Conservation (phyloP, 1,284 basidiomycete species). For the Earliella scabrosa region DNA sequence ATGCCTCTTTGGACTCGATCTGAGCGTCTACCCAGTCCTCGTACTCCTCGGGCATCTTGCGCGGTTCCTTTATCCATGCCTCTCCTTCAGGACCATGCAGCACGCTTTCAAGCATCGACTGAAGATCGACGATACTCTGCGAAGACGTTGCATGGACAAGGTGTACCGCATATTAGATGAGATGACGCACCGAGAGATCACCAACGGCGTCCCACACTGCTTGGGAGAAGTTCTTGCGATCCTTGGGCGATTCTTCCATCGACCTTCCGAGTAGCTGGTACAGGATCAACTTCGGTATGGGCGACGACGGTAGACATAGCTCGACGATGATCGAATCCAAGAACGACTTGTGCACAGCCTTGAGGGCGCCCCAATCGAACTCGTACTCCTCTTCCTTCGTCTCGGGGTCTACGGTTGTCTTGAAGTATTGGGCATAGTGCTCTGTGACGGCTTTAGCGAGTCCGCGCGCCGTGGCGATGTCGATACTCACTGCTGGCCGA, state of each 20-base stretch:
- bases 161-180: not conserved
- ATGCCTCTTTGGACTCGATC: slow-evolving; percentile 58
- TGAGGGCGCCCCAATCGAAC: slow-evolving; percentile 66
- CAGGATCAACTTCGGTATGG: slow-evolving; percentile 65
- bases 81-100: slow-evolving; percentile 56
- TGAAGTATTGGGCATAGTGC: slow-evolving; percentile 73
- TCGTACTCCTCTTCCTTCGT: slow-evolving; percentile 43
- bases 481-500: slow-evolving; percentile 60
- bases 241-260: slow-evolving; percentile 67
- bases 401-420: slow-evolving; percentile 41
- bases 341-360: slow-evolving; percentile 70
- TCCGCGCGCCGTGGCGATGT: not conserved
- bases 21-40: slow-evolving; percentile 71
- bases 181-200: slow-evolving; percentile 64
- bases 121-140: slow-evolving; percentile 65
- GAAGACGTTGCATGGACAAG: too few relatives aligned
- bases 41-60: slow-evolving; percentile 59
- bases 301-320: slow-evolving; percentile 69
- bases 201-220: slow-evolving; percentile 77
- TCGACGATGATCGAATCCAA: slow-evolving; percentile 81
- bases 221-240: slow-evolving; percentile 75
- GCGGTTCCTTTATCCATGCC: slow-evolving; percentile 49
- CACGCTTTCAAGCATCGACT: slow-evolving; percentile 62
- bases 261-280: slow-evolving; percentile 70
- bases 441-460: slow-evolving; percentile 43